Evolutionary conservation across 2,329 filamentous ascomycete species (phyloP).

Genomic region (Diaporthe amygdali): DNA sequence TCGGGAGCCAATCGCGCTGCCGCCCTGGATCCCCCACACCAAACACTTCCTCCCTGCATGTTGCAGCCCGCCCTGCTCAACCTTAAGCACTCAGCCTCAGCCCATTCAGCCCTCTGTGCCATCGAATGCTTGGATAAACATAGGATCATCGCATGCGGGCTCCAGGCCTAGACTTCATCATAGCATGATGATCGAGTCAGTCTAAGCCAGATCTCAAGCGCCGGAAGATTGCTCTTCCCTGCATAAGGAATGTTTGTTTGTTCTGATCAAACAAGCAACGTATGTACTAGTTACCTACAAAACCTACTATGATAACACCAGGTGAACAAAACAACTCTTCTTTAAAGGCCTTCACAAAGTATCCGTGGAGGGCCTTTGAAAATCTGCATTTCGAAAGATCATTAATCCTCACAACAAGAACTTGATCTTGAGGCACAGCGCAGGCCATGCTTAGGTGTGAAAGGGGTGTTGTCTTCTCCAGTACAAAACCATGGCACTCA

Average conservation of each 20-base stretch:
- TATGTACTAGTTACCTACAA: not conserved
- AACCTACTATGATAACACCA: no score
- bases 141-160: not conserved
- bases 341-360: not conserved
- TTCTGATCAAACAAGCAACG: not conserved
- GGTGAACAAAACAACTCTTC: not conserved
- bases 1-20: not conserved
- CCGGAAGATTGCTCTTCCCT: not conserved
- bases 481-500: not conserved
- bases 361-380: no score
- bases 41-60: not conserved
- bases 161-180: not conserved
- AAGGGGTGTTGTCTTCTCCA: no score
- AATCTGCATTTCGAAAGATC: not conserved
- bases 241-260: not conserved
- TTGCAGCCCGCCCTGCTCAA: not conserved
- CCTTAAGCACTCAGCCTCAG: not conserved
- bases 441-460: not conserved
- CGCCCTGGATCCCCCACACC: not conserved
- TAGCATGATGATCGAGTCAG: conserved; percentile 1
- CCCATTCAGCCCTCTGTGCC: not conserved
- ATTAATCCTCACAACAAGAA: no score
- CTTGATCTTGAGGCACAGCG: not conserved
- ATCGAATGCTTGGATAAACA: not conserved
- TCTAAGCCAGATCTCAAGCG: not conserved